Evolutionary conservation across 768 basidiomycete genomes (phyloP), one percentile per base, ranked within the genome.

Genomic region (Pleurotus djamor): DNA sequence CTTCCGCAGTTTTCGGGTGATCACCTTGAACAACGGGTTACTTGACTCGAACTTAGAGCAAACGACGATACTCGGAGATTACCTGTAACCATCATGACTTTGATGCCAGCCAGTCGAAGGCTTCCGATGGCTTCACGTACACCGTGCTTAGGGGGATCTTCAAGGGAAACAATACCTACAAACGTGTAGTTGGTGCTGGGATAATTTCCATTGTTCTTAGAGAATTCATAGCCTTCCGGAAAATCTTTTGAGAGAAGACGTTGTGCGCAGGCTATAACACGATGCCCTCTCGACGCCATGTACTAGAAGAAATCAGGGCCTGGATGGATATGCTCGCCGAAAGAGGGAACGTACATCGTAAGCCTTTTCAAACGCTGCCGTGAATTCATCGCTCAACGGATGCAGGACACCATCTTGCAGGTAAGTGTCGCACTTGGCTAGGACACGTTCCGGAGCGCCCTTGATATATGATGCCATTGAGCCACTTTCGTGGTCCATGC

Each of bases 81-180:
- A 82, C 85, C 86, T 21, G 86, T 89, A 4, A 89, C 84, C 87
- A 89, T 89, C 83, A 88, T 88, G 36, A 89, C 86, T 69, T 87
- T 88, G 67, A 88, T 89, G 1, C 87, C 87, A 3, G 87, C 87
- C 6, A 87, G 76, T 59, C 87, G 81, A 54, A 89, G 81, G 28
- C 85, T 87, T 4, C 86, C 86, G 63, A 89, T 87, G 8, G 86
- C 87, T 64, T 89, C 85, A 36, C 87, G 82, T 10, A 89, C 86
- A 32, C 87, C 86, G 62, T 87, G 85, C 64, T 87, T 88, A 4
- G 86, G 86, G 12, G 86, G 86, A 67, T 89, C 87, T 66, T 88
- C 87, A 32, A 88, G 74, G 5, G 87, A 87, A 38, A 87, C 79
- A 49, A 89, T 76, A 9, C 85, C 84, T 57, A 84, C 80, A 68